Conservation (phyloP, 1,284 basidiomycete species). For the Paramarasmius palmivorus region DNA sequence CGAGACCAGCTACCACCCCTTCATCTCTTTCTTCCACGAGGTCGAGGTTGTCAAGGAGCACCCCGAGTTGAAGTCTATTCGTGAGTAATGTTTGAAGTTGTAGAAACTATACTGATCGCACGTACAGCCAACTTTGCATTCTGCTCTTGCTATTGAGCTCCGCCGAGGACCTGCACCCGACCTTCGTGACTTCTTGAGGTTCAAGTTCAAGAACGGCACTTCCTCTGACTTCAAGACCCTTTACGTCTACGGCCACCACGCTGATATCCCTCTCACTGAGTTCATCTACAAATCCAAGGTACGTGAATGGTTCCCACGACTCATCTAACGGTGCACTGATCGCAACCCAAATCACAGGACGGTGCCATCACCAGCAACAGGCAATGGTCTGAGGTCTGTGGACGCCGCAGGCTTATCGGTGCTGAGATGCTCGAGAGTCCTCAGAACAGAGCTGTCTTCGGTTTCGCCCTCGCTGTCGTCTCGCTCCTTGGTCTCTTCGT, state of each 20-base stretch:
- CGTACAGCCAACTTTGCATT: constrained; percentile 72
- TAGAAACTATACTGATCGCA: neutral
- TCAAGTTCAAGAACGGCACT: constrained; percentile 88
- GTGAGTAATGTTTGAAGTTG: constrained; percentile 39
- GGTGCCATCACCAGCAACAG: constrained; percentile 68
- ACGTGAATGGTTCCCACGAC: too few relatives aligned
- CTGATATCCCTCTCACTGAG: constrained; percentile 73
- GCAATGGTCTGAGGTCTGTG: constrained; percentile 66
- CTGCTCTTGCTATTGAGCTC: constrained; percentile 79
- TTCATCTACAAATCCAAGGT: constrained; percentile 80
- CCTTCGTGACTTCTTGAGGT: constrained; percentile 73
- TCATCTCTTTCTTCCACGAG: constrained; percentile 85
- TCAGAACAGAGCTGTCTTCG: constrained; percentile 38
- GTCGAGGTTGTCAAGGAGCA: constrained; percentile 58
- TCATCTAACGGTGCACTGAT: too few relatives aligned
- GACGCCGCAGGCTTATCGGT: constrained; percentile 32
- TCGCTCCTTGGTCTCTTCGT: constrained; percentile 45
- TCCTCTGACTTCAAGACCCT: constrained; percentile 55
- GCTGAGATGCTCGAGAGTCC: constrained; percentile 29
- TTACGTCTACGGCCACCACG: constrained; percentile 67
- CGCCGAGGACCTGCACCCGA: constrained; percentile 73
- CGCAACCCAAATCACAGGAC: too few relatives aligned
- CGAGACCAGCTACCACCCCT: constrained; percentile 85
- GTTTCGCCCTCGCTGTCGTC: constrained; percentile 45
- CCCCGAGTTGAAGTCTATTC: constrained; percentile 63